Evolutionary conservation across 306 rosid genomes (phyloP), one percentile per base, ranked within the genome.

Genomic region (Crotalaria pallida): DNA sequence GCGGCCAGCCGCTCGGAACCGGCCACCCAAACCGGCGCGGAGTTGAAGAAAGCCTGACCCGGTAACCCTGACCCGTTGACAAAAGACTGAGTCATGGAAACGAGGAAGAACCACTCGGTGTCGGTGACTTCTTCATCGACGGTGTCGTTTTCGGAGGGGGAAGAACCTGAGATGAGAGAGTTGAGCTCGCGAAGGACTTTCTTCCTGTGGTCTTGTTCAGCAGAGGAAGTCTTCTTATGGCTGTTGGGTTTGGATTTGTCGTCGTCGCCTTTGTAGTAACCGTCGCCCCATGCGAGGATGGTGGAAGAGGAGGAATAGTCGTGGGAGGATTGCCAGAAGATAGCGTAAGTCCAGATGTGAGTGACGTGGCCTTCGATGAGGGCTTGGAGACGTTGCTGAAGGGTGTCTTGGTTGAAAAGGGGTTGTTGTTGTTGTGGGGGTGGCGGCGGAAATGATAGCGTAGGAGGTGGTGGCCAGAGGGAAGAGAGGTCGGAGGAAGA

Each of bases 21-120:
- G 15, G 77, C 7, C 10, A 91, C 61, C 97, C 97, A 94, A 0
- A 86, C 80, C 3, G 96, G 91, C n/a, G 9, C n/a, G 2, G 96
- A 83, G 7, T 53, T 72, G 58, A 78, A 67, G 21, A 86, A 86
- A 0, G 97, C 91, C 51, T 91, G 95, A 0, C 97, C 96, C 0
- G 97, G 92, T 1, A 94, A 52, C 2, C 96, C 96, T 1, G 65
- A 27, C 7, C 91, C 99, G 78, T 82, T 80, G 6, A 80, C 80
- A 36, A 94, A 94, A 2, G 88, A 84, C 67, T 94, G 99, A 0
- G 99, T 91, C 99, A 94, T 94, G 7, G 99, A 94, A 3, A 94
- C 83, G 1, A 94, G 79, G 41, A 88, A 94, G 87, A 91, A 91
- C 99, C 99, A 94, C 78, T 94, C 99, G 2, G 99, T 89, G 56